Evolutionary conservation across 371 early-diverging fungal species (phyloP).

Genomic region (Coemansia sp.): DNA sequence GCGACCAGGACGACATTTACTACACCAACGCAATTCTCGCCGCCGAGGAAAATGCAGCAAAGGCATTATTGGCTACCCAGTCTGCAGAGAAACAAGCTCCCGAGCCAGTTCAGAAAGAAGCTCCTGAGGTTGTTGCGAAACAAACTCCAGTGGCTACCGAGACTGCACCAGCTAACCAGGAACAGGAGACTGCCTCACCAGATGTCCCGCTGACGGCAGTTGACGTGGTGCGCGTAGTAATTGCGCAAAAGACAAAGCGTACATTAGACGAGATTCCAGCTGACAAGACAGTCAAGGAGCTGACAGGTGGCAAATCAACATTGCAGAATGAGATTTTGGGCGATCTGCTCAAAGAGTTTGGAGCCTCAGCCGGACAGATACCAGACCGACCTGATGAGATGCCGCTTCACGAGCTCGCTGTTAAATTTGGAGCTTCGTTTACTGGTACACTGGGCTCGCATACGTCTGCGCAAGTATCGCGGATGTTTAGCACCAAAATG

Average conservation of each 20-base stretch:
- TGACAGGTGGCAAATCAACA: conserved; percentile 94
- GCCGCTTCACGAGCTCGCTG: conserved; percentile 66
- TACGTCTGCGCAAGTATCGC: conserved; percentile 72
- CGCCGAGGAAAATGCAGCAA: background rate
- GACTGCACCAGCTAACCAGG: background rate
- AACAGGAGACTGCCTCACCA: background rate
- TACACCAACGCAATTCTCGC: conserved; percentile 3
- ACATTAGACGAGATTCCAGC: conserved; percentile 71
- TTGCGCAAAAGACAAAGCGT: conserved; percentile 93
- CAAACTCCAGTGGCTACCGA: background rate
- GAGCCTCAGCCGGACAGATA: conserved; percentile 6
- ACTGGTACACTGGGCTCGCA: conserved; percentile 83
- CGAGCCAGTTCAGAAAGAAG: background rate
- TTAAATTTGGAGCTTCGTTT: conserved; percentile 72
- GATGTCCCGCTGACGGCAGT: conserved; percentile 24
- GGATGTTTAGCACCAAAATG: conserved; percentile 88
- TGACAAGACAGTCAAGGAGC: conserved; percentile 85
- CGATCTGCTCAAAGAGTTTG: conserved; percentile 91
- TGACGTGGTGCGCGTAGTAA: conserved; percentile 58
- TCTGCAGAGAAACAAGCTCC: background rate
- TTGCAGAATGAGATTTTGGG: conserved; percentile 96
- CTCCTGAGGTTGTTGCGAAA: background rate
- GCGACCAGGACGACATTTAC: conserved; percentile 23
- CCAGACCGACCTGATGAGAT: conserved; percentile 42
- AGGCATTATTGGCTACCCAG: background rate